phyloP scores from a whole-genome alignment of 1,284 basidiomycete genomes.

The Ustilago hordei region DNA sequence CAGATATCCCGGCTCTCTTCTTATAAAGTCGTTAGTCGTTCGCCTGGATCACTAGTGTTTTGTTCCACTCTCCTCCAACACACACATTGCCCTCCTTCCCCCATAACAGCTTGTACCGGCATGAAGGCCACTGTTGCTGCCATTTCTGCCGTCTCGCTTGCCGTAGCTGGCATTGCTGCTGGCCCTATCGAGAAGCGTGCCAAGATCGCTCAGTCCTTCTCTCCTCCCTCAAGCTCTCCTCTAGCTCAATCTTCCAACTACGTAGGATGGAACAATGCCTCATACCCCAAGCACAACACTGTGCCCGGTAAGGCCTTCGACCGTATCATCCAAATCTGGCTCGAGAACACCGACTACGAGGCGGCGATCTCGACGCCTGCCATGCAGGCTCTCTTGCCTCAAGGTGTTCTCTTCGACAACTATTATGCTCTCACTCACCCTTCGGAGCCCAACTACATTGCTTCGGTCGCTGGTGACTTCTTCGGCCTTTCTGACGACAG shows the following conservation, averaged over 20 bases:
- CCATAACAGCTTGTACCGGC: not conserved
- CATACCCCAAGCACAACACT: conserved; percentile 69
- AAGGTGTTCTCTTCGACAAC: conserved; percentile 72
- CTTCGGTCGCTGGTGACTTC: conserved; percentile 74
- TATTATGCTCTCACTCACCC: conserved; percentile 75
- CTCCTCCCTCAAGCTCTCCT: conserved; percentile 70
- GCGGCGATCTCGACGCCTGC: conserved; percentile 66
- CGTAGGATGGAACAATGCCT: conserved; percentile 71
- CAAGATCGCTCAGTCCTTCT: conserved; percentile 70
- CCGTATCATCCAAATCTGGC: conserved; percentile 73
- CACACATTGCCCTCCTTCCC: not conserved
- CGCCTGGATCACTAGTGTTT: not conserved
- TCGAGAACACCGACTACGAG: conserved; percentile 76
- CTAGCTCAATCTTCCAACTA: conserved; percentile 69
- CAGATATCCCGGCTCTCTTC: not conserved
- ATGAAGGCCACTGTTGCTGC: conserved; percentile 82
- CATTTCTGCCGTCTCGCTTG: conserved; percentile 79
- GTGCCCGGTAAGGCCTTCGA: conserved; percentile 74
- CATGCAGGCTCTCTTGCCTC: conserved; percentile 73
- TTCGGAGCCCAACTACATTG: conserved; percentile 75
- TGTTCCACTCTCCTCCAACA: not conserved
- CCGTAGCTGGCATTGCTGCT: conserved; percentile 16
- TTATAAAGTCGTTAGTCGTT: not conserved
- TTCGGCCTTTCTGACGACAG: conserved; percentile 74
- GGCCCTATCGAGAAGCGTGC: conserved; percentile 51